A percentile compares a stretch with the other conserved stretches of the same genome.
These are phyloP conservation scores for Sarocladium kiliense DNA, from an alignment of 2,329 filamentous ascomycete genomes.

Conservation along the genomic window DNA sequence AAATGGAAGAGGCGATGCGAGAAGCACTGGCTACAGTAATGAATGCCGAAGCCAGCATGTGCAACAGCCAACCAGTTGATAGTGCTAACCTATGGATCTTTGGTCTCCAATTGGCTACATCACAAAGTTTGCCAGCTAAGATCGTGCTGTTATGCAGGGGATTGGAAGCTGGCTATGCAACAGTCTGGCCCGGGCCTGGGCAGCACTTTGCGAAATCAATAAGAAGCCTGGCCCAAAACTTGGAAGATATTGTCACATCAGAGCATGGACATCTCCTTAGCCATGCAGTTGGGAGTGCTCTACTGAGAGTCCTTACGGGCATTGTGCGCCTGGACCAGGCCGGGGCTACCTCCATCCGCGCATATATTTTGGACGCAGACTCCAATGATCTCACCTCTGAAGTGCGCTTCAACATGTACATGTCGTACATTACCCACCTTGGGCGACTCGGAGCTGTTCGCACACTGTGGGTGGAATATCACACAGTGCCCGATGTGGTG, in stretches of 20 bases:
- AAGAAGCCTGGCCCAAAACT: background rate
- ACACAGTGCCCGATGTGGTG: background rate
- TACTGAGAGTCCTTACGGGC: background rate
- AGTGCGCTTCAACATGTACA: background rate
- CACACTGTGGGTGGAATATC: constrained; percentile 10
- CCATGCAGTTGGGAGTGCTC: background rate
- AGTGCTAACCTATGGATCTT: background rate
- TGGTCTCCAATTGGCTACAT: background rate
- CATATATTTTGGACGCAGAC: background rate
- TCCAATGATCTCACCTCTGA: background rate
- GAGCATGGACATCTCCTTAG: background rate
- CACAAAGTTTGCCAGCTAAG: background rate
- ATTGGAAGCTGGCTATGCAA: background rate
- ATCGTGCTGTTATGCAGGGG: background rate
- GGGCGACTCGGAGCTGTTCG: constrained; percentile 9
- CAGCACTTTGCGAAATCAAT: background rate
- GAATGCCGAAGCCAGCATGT: background rate
- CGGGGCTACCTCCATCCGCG: background rate
- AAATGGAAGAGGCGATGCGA: background rate
- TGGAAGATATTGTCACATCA: background rate
- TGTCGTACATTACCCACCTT: constrained; percentile 7
- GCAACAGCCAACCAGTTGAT: background rate
- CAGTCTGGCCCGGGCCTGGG: background rate
- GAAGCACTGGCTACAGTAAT: background rate
- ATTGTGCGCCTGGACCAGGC: background rate